Evolutionary conservation across 495 filamentous ascomycete species (phyloP).

Genomic region (Baudoinia panamericana): DNA sequence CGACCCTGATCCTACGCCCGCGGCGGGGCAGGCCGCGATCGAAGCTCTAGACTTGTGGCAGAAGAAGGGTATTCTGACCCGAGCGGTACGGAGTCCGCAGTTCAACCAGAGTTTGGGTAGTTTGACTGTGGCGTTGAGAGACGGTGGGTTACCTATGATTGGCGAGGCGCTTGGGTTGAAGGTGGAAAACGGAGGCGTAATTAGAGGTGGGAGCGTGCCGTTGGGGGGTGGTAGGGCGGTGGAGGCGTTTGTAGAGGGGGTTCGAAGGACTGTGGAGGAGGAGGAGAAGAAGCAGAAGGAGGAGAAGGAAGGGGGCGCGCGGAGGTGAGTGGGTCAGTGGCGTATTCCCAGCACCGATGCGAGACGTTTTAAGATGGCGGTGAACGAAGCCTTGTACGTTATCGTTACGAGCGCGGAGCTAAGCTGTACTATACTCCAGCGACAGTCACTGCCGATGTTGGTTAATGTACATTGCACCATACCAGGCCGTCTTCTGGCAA

Average conservation of each 20-base stretch:
- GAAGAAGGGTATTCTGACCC: slow-evolving; percentile 68
- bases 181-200: slow-evolving; percentile 69
- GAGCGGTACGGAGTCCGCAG: slow-evolving; percentile 80
- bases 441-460: too few relatives aligned
- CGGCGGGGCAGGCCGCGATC: slow-evolving; percentile 53
- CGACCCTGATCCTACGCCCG: slow-evolving; percentile 48
- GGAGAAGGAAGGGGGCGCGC: neutral
- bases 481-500: neutral
- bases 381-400: too few relatives aligned
- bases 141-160: slow-evolving; percentile 84
- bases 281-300: slow-evolving; percentile 29
- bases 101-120: slow-evolving; percentile 75
- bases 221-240: slow-evolving; percentile 82
- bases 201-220: slow-evolving; percentile 59
- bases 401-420: too few relatives aligned
- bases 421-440: too few relatives aligned
- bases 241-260: slow-evolving; percentile 76
- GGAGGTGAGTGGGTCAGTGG: too few relatives aligned
- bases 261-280: slow-evolving; percentile 62
- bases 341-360: too few relatives aligned
- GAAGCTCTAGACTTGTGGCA: slow-evolving; percentile 60
- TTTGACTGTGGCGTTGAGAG: slow-evolving; percentile 73
- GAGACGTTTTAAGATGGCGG: too few relatives aligned
- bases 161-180: slow-evolving; percentile 70
- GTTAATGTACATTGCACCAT: neutral